phyloP scores from a whole-genome alignment of 2,329 filamentous ascomycete species.

The Diaporthe sp. region DNA sequence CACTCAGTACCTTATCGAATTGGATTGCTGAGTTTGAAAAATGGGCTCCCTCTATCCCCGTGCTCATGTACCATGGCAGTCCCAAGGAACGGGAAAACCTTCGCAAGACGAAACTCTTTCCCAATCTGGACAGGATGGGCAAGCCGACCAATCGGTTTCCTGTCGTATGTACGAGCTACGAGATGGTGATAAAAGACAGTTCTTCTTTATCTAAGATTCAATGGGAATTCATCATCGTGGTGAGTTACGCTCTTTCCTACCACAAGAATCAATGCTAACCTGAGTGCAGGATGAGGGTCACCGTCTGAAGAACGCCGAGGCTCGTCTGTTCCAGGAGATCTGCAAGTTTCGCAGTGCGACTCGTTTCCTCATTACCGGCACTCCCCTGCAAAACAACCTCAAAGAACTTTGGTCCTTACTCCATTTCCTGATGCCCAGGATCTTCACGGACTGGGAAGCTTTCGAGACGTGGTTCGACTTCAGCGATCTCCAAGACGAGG shows the following conservation, averaged over 20 bases:
- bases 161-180: conserved; percentile 93
- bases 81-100: conserved; percentile 83
- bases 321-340: conserved; percentile 89
- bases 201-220: conserved; percentile 85
- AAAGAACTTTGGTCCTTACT: conserved; percentile 95
- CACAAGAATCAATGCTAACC: no score
- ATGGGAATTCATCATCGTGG: conserved; percentile 98
- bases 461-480: conserved; percentile 99
- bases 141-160: conserved; percentile 79
- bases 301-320: conserved; percentile 96
- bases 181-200: conserved; percentile 93
- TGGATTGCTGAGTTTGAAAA: conserved; percentile 95
- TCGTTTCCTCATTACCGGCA: conserved; percentile 92
- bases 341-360: conserved; percentile 92
- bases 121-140: conserved; percentile 71
- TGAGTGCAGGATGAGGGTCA: conserved; percentile 85
- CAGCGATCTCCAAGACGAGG: conserved; percentile 87
- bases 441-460: conserved; percentile 92
- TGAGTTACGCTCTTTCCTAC: conserved; percentile 53
- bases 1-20: conserved; percentile 91
- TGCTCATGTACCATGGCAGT: conserved; percentile 90
- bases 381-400: conserved; percentile 94
- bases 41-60: conserved; percentile 91
- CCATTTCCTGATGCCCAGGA: conserved; percentile 91
- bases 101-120: conserved; percentile 79